A percentile compares a stretch with the other conserved stretches of the same genome.
Evolutionary conservation across 768 basidiomycete genomes (phyloP).

Genomic region (Boletus reticulatus): DNA sequence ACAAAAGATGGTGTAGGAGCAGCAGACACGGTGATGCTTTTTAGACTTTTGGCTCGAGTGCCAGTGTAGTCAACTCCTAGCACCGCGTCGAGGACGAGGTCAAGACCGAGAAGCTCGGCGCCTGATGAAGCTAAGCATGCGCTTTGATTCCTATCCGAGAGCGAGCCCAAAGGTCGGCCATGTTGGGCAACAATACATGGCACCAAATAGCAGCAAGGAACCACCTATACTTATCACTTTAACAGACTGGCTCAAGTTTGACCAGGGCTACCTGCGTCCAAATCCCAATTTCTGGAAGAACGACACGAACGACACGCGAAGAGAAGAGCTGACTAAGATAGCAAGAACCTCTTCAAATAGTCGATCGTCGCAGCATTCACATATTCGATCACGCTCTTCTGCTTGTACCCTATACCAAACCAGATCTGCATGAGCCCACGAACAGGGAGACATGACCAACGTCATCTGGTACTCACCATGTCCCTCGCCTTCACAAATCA

Average conservation of each 20-base stretch:
- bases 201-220: not conserved
- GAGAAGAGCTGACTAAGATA: constrained; percentile 14
- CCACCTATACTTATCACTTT: not conserved
- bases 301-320: not conserved
- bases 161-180: not conserved
- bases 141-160: no score
- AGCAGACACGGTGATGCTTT: no score
- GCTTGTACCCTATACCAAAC: constrained; percentile 35
- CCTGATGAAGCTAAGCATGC: not conserved
- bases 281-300: not conserved
- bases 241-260: not conserved
- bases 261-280: not conserved
- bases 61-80: not conserved
- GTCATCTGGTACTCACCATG: constrained; percentile 33
- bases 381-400: constrained; percentile 44
- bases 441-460: not conserved
- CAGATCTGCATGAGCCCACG: constrained; percentile 1
- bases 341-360: constrained; percentile 37
- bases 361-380: constrained; percentile 38
- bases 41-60: not conserved
- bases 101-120: not conserved
- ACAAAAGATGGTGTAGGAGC: no score
- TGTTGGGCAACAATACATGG: not conserved
- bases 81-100: not conserved
- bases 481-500: constrained; percentile 42